These are phyloP conservation scores for Globisporangium abappressorium DNA, from an alignment of 352 stramenopile species.

Conservation along the genomic window DNA sequence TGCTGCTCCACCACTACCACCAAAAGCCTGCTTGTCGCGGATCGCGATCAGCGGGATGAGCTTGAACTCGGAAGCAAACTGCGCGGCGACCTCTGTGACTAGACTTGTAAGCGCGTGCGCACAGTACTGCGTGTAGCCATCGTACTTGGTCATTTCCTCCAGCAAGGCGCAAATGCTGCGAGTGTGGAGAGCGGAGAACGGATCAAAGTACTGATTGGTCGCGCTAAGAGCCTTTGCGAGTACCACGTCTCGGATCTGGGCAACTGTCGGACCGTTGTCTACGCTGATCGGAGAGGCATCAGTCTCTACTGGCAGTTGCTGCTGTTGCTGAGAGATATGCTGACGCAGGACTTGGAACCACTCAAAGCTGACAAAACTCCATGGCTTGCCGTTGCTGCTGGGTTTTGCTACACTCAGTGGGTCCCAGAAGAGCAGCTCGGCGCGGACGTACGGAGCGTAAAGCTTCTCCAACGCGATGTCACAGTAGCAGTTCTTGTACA, in stretches of 20 bases:
- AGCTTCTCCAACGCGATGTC: slow-evolving; percentile 59
- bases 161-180: slow-evolving; percentile 48
- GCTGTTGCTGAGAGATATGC: slow-evolving; percentile 17
- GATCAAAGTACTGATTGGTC: slow-evolving; percentile 47
- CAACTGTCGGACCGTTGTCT: slow-evolving; percentile 29
- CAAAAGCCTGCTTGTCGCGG: slow-evolving; percentile 16
- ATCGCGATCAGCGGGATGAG: slow-evolving; percentile 40
- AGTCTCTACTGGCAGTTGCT: not conserved
- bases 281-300: not conserved
- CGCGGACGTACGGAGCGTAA: slow-evolving; percentile 58
- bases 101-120: slow-evolving; percentile 29
- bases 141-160: slow-evolving; percentile 42
- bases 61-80: slow-evolving; percentile 40
- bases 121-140: slow-evolving; percentile 26
- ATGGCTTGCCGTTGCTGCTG: slow-evolving; percentile 12
- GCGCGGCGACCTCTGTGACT: slow-evolving; percentile 23
- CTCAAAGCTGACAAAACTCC: slow-evolving; percentile 38
- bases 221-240: slow-evolving; percentile 35
- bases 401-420: slow-evolving; percentile 32
- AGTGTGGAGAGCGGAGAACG: slow-evolving; percentile 53
- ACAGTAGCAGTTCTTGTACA: slow-evolving; percentile 66
- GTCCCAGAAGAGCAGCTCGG: slow-evolving; percentile 67
- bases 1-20: slow-evolving; percentile 9
- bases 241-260: slow-evolving; percentile 55
- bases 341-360: slow-evolving; percentile 53